Evolutionary conservation across 257 asterid species (phyloP).

Genomic region (Vinca minor): DNA sequence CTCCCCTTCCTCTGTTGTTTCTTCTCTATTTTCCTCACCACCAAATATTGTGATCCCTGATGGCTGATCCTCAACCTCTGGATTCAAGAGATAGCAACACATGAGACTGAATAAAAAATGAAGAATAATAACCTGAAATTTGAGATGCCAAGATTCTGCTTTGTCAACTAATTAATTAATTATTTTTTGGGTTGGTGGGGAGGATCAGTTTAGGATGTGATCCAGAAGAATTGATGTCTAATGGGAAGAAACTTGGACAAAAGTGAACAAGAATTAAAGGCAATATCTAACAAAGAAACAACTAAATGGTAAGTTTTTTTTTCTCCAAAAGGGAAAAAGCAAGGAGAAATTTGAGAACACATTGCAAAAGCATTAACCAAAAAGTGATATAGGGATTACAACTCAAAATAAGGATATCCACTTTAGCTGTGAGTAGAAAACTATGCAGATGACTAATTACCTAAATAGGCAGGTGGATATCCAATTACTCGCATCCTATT

Average conservation of each 20-base stretch:
- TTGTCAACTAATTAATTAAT: too few relatives aligned
- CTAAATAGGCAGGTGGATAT: slow-evolving; percentile 94
- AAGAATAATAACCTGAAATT: neutral
- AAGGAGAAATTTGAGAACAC: too few relatives aligned
- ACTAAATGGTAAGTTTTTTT: too few relatives aligned
- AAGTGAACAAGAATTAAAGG: too few relatives aligned
- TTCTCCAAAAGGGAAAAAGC: too few relatives aligned
- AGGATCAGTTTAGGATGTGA: too few relatives aligned
- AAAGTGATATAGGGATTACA: neutral
- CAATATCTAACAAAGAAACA: neutral
- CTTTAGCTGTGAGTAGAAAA: neutral
- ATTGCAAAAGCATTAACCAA: too few relatives aligned
- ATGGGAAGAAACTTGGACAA: neutral
- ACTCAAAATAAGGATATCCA: neutral
- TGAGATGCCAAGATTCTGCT: neutral
- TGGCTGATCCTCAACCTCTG: slow-evolving; percentile 60
- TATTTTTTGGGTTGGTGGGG: too few relatives aligned
- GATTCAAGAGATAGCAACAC: slow-evolving; percentile 24
- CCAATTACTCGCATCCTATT: slow-evolving; percentile 94
- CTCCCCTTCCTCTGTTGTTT: slow-evolving; percentile 67
- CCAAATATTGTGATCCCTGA: slow-evolving; percentile 93
- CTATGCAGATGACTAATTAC: slow-evolving; percentile 25
- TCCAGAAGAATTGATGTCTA: neutral
- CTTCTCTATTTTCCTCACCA: slow-evolving; percentile 44
- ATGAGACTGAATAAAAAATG: neutral